Base-by-base conservation (phyloP, 2,329 filamentous ascomycete genomes). In the Arthroderma sp. region DNA sequence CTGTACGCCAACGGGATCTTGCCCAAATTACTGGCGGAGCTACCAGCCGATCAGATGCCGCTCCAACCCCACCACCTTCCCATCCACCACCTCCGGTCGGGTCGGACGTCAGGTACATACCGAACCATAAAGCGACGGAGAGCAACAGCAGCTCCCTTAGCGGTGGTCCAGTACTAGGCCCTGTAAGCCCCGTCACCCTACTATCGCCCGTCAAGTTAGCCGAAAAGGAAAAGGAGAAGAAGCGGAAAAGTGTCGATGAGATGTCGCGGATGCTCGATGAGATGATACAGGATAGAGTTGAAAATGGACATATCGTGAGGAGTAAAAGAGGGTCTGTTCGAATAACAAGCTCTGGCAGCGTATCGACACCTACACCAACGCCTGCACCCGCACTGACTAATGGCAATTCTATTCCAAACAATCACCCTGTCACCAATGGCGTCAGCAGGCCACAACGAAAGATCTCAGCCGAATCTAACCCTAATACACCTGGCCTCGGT, bases 181-280 rank as follows among this genome's bases (percentile, higher is more conserved):
- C 52, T 10, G 48, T 48, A 22, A 59, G 53, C 42, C 59, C 58
- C 2, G 47, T 57, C 34, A 54, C 58, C n/a, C 53, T 63, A 7
- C 53, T 60, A 29, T 59, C 48, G 27, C 49, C 48, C 3, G 45
- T 36, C 39, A 53, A 48, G 44, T 48, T 40, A 34, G 39, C 39
- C 39, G 56, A 62, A 22, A 63, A 63, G 47, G 58, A 61, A 22
- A 54, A 61, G 40, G 73, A 73, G 43, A 74, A 72, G 51, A 73
- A 75, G 41, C 70, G 71, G 8, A 78, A 75, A 68, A 86, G 83
- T 53, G 83, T 91, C 31, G 87, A 94, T 54, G 88, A 94, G 64
- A 88, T 95, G 80, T 94, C 85, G 53, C 78, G 80, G 56, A 87
- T 95, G 68, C 74, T 95, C 28, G 89, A 96, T 56, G 86, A 94